phyloP scores from a whole-genome alignment of 1,139 yeast genomes.

The Yamadazyma trypodendri region DNA sequence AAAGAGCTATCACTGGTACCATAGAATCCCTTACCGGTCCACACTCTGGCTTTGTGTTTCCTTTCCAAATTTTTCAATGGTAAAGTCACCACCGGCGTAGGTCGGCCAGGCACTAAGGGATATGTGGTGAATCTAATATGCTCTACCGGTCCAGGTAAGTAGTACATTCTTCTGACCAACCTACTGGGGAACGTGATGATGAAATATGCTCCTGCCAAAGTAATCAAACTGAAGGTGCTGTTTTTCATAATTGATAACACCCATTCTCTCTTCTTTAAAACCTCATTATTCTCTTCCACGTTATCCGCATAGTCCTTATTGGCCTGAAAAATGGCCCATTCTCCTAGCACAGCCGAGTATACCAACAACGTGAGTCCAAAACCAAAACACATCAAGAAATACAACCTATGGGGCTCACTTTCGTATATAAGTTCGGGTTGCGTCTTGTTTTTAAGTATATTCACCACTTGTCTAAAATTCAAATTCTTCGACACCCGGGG shows the following conservation, averaged over 20 bases:
- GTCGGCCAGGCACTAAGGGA: constrained; percentile 70
- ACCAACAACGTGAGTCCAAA: constrained; percentile 66
- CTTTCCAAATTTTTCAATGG: constrained; percentile 58
- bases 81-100: constrained; percentile 72
- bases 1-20: constrained; percentile 77
- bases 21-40: constrained; percentile 85
- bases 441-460: constrained; percentile 52
- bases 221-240: constrained; percentile 35
- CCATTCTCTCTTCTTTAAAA: constrained; percentile 40
- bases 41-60: constrained; percentile 63
- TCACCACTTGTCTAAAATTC: constrained; percentile 63
- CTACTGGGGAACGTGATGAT: constrained; percentile 61
- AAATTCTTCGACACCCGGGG: constrained; percentile 62
- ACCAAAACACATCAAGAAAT: constrained; percentile 68
- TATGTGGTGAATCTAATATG: constrained; percentile 68
- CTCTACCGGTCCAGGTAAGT: constrained; percentile 58
- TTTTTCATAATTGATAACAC: constrained; percentile 28
- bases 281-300: constrained; percentile 39
- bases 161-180: constrained; percentile 73
- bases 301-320: constrained; percentile 60
- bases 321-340: constrained; percentile 59
- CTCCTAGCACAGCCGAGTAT: constrained; percentile 61
- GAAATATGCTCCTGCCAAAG: constrained; percentile 42
- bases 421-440: constrained; percentile 78
- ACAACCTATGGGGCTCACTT: constrained; percentile 78